These are phyloP conservation scores for Malassezia obtusa DNA, from an alignment of 1,284 basidiomycete genomes.

Conservation along the genomic window DNA sequence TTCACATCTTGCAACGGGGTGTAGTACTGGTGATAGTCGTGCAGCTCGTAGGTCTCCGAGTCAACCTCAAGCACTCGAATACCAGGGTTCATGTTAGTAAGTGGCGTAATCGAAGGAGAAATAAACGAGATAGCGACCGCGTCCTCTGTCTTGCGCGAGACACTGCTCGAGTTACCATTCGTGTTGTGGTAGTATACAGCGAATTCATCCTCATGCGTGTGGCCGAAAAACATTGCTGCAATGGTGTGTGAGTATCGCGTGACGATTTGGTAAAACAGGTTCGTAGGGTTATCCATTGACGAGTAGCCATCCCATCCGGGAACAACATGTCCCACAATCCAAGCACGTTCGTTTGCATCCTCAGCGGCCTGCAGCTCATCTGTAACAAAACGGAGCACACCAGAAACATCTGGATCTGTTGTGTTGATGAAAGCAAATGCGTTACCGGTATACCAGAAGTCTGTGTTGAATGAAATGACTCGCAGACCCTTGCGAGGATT, in stretches of 20 bases:
- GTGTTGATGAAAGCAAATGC: constrained; percentile 69
- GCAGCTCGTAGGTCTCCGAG: constrained; percentile 51
- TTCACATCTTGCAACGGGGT: constrained; percentile 24
- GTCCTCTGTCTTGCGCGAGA: background rate
- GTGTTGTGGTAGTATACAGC: constrained; percentile 72
- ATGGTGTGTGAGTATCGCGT: constrained; percentile 67
- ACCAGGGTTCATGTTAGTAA: constrained; percentile 65
- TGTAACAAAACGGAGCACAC: constrained; percentile 67
- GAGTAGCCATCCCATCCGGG: constrained; percentile 62
- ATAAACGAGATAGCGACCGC: constrained; percentile 52
- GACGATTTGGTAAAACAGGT: constrained; percentile 54
- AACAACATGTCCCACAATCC: constrained; percentile 69
- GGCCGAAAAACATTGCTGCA: constrained; percentile 68
- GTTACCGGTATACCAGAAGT: constrained; percentile 51
- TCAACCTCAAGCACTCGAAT: constrained; percentile 71
- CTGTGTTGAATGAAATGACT: constrained; percentile 66
- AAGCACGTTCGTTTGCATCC: constrained; percentile 51
- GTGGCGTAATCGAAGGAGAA: constrained; percentile 62
- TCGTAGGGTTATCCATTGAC: constrained; percentile 51
- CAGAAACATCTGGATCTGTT: constrained; percentile 60
- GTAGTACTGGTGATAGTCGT: constrained; percentile 42
- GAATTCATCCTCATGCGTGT: constrained; percentile 69
- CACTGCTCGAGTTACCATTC: constrained; percentile 47
- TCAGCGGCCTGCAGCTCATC: constrained; percentile 59
- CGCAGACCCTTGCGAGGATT: constrained; percentile 60